These are phyloP conservation scores for Halophytophthora batemanensis DNA, from an alignment of 352 stramenopile genomes.

Conservation along the genomic window DNA sequence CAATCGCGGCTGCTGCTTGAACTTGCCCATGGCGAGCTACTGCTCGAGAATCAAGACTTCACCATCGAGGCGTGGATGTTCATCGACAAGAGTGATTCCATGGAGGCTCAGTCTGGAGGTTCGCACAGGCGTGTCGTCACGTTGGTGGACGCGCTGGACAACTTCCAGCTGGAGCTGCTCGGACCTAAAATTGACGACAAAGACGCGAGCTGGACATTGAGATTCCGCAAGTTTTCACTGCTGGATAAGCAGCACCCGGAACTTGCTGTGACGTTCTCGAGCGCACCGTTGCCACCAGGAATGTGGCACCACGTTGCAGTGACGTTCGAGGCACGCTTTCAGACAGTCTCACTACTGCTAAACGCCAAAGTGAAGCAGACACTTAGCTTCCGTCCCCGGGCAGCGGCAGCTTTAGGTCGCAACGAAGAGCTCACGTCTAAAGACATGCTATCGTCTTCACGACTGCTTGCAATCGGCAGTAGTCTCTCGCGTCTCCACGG, in stretches of 20 bases:
- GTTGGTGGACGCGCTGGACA: slow-evolving; percentile 30
- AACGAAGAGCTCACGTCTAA: slow-evolving; percentile 5
- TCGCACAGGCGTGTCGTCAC: slow-evolving; percentile 16
- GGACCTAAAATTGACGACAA: neutral
- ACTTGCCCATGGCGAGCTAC: slow-evolving; percentile 7
- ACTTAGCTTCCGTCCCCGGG: slow-evolving; percentile 10
- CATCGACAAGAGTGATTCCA: slow-evolving; percentile 15
- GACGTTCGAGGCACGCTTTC: slow-evolving; percentile 17
- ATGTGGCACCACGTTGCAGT: slow-evolving; percentile 32
- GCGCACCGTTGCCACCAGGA: slow-evolving; percentile 5
- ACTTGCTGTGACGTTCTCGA: slow-evolving; percentile 20
- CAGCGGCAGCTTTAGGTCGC: slow-evolving; percentile 4
- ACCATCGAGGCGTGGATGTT: slow-evolving; percentile 42
- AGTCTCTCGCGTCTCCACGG: slow-evolving; percentile 21
- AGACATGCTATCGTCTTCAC: slow-evolving; percentile 2
- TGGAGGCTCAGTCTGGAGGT: neutral
- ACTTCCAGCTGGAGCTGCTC: slow-evolving; percentile 30
- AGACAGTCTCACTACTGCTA: slow-evolving; percentile 25
- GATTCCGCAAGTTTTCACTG: slow-evolving; percentile 29
- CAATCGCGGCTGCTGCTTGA: slow-evolving; percentile 27
- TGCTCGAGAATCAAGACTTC: slow-evolving; percentile 23
- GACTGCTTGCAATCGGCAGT: slow-evolving; percentile 28
- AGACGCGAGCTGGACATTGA: slow-evolving; percentile 18
- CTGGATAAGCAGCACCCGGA: slow-evolving; percentile 20
- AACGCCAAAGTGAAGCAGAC: slow-evolving; percentile 22